These are phyloP conservation scores for Angomonas deanei DNA, from an alignment of 208 protist species.

Conservation along the genomic window DNA sequence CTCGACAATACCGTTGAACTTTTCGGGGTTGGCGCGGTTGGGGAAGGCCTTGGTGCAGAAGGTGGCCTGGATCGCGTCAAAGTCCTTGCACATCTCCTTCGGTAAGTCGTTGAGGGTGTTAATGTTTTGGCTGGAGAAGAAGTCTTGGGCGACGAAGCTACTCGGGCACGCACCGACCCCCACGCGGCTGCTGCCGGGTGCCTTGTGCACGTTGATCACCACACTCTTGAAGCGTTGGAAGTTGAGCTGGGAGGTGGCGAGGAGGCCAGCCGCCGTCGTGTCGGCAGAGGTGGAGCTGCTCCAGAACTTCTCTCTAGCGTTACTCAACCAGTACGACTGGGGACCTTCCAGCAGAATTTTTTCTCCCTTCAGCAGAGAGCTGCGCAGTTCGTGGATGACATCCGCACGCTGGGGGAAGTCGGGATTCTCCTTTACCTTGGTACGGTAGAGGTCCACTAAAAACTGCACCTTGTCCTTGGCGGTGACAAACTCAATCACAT, in stretches of 20 bases:
- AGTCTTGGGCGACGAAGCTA: slow-evolving; percentile 88
- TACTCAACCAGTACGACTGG: slow-evolving; percentile 91
- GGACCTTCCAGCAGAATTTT: slow-evolving; percentile 89
- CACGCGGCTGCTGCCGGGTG: slow-evolving; percentile 85
- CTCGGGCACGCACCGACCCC: slow-evolving; percentile 87
- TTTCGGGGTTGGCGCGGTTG: slow-evolving; percentile 18
- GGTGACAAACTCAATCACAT: slow-evolving; percentile 80
- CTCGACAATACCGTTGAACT: slow-evolving; percentile 71
- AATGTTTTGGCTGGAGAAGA: slow-evolving; percentile 75
- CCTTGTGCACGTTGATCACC: slow-evolving; percentile 91
- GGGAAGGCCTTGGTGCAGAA: slow-evolving; percentile 60
- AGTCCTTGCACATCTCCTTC: slow-evolving; percentile 56
- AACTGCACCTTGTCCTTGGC: slow-evolving; percentile 82
- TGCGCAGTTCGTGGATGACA: slow-evolving; percentile 73
- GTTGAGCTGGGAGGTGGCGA: slow-evolving; percentile 86
- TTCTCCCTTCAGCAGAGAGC: slow-evolving; percentile 60
- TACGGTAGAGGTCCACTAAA: slow-evolving; percentile 70
- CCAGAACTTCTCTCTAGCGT: slow-evolving; percentile 91
- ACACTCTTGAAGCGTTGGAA: slow-evolving; percentile 64
- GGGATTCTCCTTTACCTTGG: slow-evolving; percentile 66
- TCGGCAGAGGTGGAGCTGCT: slow-evolving; percentile 87
- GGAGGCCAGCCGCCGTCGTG: slow-evolving; percentile 75
- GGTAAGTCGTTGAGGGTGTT: slow-evolving; percentile 76
- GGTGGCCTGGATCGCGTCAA: slow-evolving; percentile 77
- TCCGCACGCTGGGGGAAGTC: slow-evolving; percentile 78